Evolutionary conservation across 352 stramenopile genomes (phyloP).

Genomic region (Phytopythium sindhum): DNA sequence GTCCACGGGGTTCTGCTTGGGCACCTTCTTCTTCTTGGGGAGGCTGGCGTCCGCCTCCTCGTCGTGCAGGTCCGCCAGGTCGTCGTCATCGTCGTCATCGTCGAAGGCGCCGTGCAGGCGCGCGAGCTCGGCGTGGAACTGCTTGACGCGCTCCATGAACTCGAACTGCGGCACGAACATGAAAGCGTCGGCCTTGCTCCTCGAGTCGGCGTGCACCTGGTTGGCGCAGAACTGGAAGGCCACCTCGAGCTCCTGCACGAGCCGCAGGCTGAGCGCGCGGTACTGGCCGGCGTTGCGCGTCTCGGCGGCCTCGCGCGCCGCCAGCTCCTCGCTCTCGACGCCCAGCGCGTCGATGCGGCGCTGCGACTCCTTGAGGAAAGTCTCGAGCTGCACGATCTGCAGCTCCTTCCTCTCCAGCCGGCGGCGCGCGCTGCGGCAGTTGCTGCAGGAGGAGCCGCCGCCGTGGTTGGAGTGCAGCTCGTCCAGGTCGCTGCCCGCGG

Average conservation of each 20-base stretch:
- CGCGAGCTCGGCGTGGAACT: constrained; percentile 42
- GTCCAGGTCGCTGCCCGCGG: constrained; percentile 50
- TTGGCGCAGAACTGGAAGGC: constrained; percentile 67
- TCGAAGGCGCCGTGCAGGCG: constrained; percentile 13
- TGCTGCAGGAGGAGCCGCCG: constrained; percentile 21
- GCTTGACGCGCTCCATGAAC: constrained; percentile 73
- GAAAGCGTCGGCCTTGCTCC: constrained; percentile 24
- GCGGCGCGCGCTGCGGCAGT: constrained; percentile 51
- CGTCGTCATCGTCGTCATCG: constrained; percentile 2
- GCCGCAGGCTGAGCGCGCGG: constrained; percentile 50
- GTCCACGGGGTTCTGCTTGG: background rate
- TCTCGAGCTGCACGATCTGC: constrained; percentile 74
- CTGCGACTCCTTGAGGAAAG: constrained; percentile 75
- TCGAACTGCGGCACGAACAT: constrained; percentile 66
- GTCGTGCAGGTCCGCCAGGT: constrained; percentile 1
- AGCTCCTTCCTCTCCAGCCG: constrained; percentile 71
- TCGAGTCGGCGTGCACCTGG: constrained; percentile 32
- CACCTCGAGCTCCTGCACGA: constrained; percentile 72
- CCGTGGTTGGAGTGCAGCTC: constrained; percentile 27
- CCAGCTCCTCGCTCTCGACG: constrained; percentile 64
- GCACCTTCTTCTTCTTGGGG: background rate
- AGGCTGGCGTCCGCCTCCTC: background rate
- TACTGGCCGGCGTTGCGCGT: constrained; percentile 58
- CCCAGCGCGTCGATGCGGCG: constrained; percentile 65
- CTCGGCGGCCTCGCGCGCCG: constrained; percentile 54